A percentile compares a stretch with the other conserved stretches of the same genome.
These are phyloP conservation scores for Ocimum tenuiflorum DNA, from an alignment of 257 asterid genomes.

Conservation along the genomic window DNA sequence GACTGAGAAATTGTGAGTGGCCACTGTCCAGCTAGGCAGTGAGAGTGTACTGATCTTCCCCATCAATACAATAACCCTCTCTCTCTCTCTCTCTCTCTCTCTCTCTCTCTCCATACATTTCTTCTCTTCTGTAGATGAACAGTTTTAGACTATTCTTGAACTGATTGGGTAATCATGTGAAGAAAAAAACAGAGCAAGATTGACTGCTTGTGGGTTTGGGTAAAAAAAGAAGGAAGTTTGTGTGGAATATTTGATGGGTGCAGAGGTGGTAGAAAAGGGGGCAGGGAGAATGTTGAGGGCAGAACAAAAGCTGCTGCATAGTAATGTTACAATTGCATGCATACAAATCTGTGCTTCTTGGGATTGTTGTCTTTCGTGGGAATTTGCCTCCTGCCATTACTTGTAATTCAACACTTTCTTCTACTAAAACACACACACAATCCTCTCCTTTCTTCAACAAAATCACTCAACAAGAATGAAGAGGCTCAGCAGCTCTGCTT, in stretches of 20 bases:
- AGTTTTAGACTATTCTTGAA: slow-evolving; percentile 24
- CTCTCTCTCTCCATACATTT: too few species aligned
- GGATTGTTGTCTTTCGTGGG: slow-evolving; percentile 45
- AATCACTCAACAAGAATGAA: slow-evolving; percentile 44
- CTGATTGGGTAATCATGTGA: slow-evolving; percentile 51
- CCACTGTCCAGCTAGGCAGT: too few species aligned
- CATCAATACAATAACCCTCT: too few species aligned
- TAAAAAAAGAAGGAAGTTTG: neutral
- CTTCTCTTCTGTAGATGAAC: too few species aligned
- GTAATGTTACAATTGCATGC: slow-evolving; percentile 30
- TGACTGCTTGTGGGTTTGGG: slow-evolving; percentile 21
- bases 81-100: too few species aligned
- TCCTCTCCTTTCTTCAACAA: neutral
- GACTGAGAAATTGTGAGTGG: too few species aligned
- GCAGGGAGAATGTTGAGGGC: slow-evolving; percentile 44
- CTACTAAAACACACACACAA: neutral
- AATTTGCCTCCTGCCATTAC: slow-evolving; percentile 25
- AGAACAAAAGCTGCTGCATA: slow-evolving; percentile 34
- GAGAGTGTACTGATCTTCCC: too few species aligned
- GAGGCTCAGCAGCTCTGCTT: slow-evolving; percentile 68
- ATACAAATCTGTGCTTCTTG: slow-evolving; percentile 59
- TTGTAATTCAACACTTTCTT: slow-evolving; percentile 14
- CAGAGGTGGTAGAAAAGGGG: slow-evolving; percentile 34
- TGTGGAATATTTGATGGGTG: slow-evolving; percentile 48
- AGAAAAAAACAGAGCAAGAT: slow-evolving; percentile 4